Percentiles rank a stretch among this genome's conserved stretches.
These are phyloP conservation scores for Diutina mesorugosa DNA, from an alignment of 1,139 yeast genomes.

Conservation along the genomic window DNA sequence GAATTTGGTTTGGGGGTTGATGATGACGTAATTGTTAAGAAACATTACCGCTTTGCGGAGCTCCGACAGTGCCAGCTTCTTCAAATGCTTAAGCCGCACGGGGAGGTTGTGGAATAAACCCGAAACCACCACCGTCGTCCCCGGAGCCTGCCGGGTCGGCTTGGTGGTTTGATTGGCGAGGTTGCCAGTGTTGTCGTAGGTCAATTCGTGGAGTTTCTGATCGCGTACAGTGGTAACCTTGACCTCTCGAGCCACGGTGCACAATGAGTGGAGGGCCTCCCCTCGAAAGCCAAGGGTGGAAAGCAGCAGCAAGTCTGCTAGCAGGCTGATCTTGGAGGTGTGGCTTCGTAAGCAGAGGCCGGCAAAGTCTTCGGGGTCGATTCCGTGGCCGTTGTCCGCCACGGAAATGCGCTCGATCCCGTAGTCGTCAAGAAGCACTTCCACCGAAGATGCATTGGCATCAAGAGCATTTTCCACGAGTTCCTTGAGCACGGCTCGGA, in stretches of 20 bases:
- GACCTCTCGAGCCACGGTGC: conserved; percentile 39
- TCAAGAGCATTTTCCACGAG: conserved; percentile 14
- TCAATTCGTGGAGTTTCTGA: conserved; percentile 38
- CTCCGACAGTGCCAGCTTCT: conserved; percentile 57
- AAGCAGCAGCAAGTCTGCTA: neutral
- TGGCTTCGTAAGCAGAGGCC: neutral
- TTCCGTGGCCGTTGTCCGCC: neutral
- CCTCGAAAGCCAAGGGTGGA: conserved; percentile 64
- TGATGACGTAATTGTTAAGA: conserved; percentile 58
- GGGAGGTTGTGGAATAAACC: conserved; percentile 56
- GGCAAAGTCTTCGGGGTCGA: neutral
- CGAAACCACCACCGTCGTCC: conserved; percentile 42
- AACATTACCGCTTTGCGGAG: conserved; percentile 50
- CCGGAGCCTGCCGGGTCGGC: conserved; percentile 31
- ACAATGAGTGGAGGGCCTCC: conserved; percentile 68
- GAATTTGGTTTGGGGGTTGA: conserved; percentile 44
- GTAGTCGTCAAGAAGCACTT: neutral
- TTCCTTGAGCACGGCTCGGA: conserved; percentile 56
- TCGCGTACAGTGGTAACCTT: conserved; percentile 43
- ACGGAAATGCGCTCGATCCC: neutral
- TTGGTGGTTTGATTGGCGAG: conserved; percentile 19
- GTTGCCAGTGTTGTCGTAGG: conserved; percentile 41
- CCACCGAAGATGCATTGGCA: conserved; percentile 25
- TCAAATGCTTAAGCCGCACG: conserved; percentile 60
- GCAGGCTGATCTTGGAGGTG: neutral